A percentile compares a stretch with the other conserved stretches of the same genome.
Evolutionary conservation across 805 yeast genomes (phyloP).

Genomic region (Teunomyces panamensis): DNA sequence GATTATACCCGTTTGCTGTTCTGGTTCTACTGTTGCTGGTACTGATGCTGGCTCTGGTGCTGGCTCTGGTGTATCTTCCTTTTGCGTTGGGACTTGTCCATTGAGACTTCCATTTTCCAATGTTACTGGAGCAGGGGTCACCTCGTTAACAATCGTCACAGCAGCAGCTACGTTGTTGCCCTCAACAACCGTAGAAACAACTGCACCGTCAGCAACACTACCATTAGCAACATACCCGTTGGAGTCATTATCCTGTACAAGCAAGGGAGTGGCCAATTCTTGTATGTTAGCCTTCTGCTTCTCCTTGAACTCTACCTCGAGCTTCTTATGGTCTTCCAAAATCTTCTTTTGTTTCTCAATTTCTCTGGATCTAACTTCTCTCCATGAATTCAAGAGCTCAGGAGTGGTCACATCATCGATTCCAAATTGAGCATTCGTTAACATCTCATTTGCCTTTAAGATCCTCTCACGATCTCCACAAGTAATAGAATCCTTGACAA

Average conservation of each 20-base stretch:
- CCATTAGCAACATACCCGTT: background rate
- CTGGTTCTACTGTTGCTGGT: background rate
- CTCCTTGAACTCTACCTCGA: slow-evolving; percentile 20
- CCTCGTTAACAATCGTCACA: background rate
- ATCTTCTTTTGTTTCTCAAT: slow-evolving; percentile 47
- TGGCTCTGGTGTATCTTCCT: too few relatives aligned
- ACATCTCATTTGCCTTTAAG: slow-evolving; percentile 86
- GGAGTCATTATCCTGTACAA: background rate
- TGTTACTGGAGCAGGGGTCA: too few relatives aligned
- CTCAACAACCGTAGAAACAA: background rate
- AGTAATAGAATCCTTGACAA: slow-evolving; percentile 71
- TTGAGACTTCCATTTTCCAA: too few relatives aligned
- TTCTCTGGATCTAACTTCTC: slow-evolving; percentile 67
- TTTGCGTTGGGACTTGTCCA: too few relatives aligned
- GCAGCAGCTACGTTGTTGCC: background rate
- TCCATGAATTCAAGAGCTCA: slow-evolving; percentile 73
- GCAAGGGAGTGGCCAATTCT: background rate
- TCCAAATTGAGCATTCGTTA: slow-evolving; percentile 93
- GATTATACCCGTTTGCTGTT: background rate
- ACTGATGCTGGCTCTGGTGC: too few relatives aligned
- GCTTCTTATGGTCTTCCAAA: slow-evolving; percentile 32
- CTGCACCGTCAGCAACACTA: background rate
- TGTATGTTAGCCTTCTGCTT: slow-evolving; percentile 2
- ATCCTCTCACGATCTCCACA: slow-evolving; percentile 82
- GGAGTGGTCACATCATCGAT: slow-evolving; percentile 82